Evolutionary conservation across 2,329 filamentous ascomycete genomes (phyloP).

Genomic region (Geosmithia putterillii): DNA sequence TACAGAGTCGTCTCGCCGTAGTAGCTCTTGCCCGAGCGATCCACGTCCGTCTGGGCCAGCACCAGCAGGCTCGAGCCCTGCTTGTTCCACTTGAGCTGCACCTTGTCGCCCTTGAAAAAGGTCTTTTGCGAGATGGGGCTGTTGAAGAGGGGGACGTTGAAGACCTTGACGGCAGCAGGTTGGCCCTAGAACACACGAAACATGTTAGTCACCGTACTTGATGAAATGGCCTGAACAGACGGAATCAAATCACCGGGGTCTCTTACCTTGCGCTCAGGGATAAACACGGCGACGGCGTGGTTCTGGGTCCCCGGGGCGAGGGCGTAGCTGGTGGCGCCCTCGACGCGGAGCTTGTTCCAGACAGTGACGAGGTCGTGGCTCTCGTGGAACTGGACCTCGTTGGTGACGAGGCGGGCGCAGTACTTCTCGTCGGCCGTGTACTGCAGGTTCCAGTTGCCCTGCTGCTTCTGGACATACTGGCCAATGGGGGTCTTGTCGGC

Average conservation of each 20-base stretch:
- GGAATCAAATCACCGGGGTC: constrained; percentile 3
- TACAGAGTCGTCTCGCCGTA: constrained; percentile 98
- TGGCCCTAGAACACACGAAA: constrained; percentile 49
- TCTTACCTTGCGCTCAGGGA: constrained; percentile 84
- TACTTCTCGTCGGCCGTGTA: constrained; percentile 90
- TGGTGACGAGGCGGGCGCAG: constrained; percentile 87
- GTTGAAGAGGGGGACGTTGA: constrained; percentile 79
- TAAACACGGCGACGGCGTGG: constrained; percentile 86
- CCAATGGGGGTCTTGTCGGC: constrained; percentile 65
- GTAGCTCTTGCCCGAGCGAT: constrained; percentile 98
- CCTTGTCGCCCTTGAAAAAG: constrained; percentile 98
- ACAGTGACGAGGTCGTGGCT: constrained; percentile 74
- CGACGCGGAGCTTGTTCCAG: constrained; percentile 90
- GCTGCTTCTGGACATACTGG: constrained; percentile 88
- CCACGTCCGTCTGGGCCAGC: constrained; percentile 92
- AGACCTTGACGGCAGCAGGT: constrained; percentile 89
- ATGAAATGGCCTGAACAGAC: constrained; percentile 1
- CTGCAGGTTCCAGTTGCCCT: constrained; percentile 94
- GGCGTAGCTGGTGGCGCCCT: constrained; percentile 82
- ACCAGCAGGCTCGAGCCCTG: constrained; percentile 86
- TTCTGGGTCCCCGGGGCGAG: constrained; percentile 73
- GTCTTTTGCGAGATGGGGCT: constrained; percentile 88
- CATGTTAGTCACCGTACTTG: constrained; percentile 4
- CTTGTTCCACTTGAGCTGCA: constrained; percentile 96
- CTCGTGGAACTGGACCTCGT: constrained; percentile 96